These are phyloP conservation scores for Trichophyton rubrum DNA, from an alignment of 2,329 filamentous ascomycete genomes.

Conservation along the genomic window DNA sequence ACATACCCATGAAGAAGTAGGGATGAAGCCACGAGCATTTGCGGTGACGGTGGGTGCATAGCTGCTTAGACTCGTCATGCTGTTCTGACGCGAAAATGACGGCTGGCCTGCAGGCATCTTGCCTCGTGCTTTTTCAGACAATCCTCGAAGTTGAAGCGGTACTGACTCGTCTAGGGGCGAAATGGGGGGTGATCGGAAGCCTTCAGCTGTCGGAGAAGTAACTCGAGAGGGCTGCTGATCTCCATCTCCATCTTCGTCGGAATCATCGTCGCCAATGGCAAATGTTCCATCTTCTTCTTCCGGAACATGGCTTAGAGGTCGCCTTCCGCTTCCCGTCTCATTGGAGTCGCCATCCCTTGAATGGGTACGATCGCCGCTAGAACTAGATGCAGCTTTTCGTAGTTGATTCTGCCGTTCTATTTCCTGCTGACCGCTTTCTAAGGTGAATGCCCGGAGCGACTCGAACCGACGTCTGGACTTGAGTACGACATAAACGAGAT, in stretches of 20 bases:
- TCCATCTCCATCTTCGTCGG: conserved; percentile 52
- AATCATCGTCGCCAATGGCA: conserved; percentile 68
- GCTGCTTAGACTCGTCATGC: conserved; percentile 64
- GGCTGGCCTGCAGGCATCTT: conserved; percentile 80
- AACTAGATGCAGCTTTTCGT: conserved; percentile 46
- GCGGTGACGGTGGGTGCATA: conserved; percentile 45
- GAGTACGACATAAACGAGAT: conserved; percentile 66
- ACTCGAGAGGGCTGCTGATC: conserved; percentile 45
- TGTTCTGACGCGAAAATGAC: conserved; percentile 83
- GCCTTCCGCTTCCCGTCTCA: conserved; percentile 39
- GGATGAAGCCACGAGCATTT: conserved; percentile 52
- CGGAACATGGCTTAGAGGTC: conserved; percentile 54
- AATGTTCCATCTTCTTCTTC: conserved; percentile 66
- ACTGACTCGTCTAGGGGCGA: conserved; percentile 63
- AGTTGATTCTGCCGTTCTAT: conserved; percentile 66
- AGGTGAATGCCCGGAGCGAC: conserved; percentile 70
- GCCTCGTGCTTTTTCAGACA: conserved; percentile 93
- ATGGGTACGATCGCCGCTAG: conserved; percentile 24
- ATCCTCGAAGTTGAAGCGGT: conserved; percentile 69
- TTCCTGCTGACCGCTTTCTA: conserved; percentile 85
- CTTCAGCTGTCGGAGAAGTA: conserved; percentile 44
- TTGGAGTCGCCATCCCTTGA: conserved; percentile 31
- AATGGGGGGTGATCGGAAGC: conserved; percentile 55
- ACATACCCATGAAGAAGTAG: conserved; percentile 60
- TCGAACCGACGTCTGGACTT: conserved; percentile 74